Evolutionary conservation across 2,329 filamentous ascomycete genomes (phyloP), one percentile per base, ranked within the genome.

Genomic region (Talaromyces sp.): DNA sequence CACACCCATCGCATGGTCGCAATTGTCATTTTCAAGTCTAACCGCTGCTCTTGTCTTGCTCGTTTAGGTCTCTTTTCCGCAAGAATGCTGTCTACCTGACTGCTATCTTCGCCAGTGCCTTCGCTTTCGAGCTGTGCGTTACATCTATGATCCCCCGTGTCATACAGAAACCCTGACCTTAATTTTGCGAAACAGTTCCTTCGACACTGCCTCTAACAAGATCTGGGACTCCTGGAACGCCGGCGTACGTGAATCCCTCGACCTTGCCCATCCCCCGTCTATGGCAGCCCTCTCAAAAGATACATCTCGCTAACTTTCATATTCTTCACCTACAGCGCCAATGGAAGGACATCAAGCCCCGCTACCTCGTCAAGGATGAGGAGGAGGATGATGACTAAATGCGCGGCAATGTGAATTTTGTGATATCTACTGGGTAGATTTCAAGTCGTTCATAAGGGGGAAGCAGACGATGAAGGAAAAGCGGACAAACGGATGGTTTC

Each of bases 281-380:
- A 19, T 46, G 27, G 30, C 47, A 46, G 44, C 22, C 29, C n/a
- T n/a, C n/a, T 19, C 22, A 41, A 24, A 49, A 56, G 50, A 29
- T 17, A 49, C 30, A 30, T 33, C 32, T 61, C 43, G 48, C 60
- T 64, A 52, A 64, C 58, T 19, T 17, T 19, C 32, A 24, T 49
- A 8, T 50, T 19, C 46, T 47, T 41, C 35, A 19, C 14, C 10
- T 54, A 66, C 71, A 97, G 93, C 91, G 93, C 71, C 93, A 97
- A 95, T 97, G 94, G 94, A 97, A 97, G 85, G 94, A 99, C 76
- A 97, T 99, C 81, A 93, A 95, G 80, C 80, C 87, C 76, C 87
- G 84, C 77, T 99, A 96, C 77, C 76, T 96, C 69, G 78, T 89
- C 77, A 81, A 82, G 55, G 39, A 44, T 35, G 69, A 89, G 61